Base-by-base conservation (phyloP, 305 asterid genomes). In the Ajuga reptans region DNA sequence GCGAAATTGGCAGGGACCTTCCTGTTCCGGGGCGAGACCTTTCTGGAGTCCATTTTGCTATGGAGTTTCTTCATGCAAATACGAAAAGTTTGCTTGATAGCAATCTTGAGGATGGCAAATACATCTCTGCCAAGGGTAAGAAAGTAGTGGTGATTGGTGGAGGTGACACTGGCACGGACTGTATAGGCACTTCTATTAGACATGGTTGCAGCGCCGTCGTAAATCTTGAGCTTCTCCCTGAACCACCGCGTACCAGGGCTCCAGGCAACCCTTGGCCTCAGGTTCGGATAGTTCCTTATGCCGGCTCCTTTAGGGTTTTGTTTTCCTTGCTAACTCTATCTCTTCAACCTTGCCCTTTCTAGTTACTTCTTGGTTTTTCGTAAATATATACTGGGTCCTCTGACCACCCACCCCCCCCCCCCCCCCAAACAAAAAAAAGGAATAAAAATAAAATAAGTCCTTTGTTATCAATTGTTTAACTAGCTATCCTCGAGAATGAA, bases 211-310 rank as follows among this genome's bases (percentile, higher is more conserved):
- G 72, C 51, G 79, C 80, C 76, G 11, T 91, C 34, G 83, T 89
- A 39, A 94, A 91, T 71, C 83, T 94, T 6, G 97, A 94, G 88
- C 98, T 94, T 80, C 95, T 94, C 56, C 90, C 98, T 41, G 87
- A 85, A 81, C 99, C 99, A 74, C 99, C 99, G 21, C 84, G 69
- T 21, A 80, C 96, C 27, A 80, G 99, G 78, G 96, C 99, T 66
- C 78, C 98, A 54, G 87, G 90, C 77, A 94, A 94, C 80, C 97
- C 98, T 60, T 94, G 99, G 99, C 99, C 99, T 41, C 99, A 94
- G 99, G 99, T 94, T 70, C 50, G 80, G 67, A 65, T 71, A 29
- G 4, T 60, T 43, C 47, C 53, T 43, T 70, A 62, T 54, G 47
- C 74, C 61, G 59, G 50, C 60, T 66, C 76, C 27, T 21, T 0